phyloP scores from a whole-genome alignment of 768 basidiomycete genomes.

The Sutorius australiensis region DNA sequence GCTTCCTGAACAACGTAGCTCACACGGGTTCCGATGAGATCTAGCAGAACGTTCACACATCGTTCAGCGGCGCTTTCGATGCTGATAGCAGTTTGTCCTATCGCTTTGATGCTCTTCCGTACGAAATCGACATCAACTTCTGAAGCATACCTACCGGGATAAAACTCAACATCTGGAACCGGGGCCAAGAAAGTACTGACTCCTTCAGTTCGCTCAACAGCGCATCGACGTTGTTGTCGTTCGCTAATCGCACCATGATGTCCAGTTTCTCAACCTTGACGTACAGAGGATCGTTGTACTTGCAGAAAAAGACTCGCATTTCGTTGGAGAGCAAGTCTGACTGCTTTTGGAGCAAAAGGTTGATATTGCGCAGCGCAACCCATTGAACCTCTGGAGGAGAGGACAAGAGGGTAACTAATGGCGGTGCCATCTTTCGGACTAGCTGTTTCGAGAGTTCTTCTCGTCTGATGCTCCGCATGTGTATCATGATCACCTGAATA shows the following conservation, averaged over 20 bases:
- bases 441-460: slow-evolving; percentile 85
- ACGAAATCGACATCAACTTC: slow-evolving; percentile 99
- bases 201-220: slow-evolving; percentile 94
- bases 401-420: slow-evolving; percentile 90
- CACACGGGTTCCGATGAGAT: slow-evolving; percentile 88
- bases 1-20: slow-evolving; percentile 99
- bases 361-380: slow-evolving; percentile 96
- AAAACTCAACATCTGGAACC: not conserved
- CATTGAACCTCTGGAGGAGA: slow-evolving; percentile 98
- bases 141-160: slow-evolving; percentile 71
- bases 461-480: slow-evolving; percentile 76
- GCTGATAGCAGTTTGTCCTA: slow-evolving; percentile 94
- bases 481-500: slow-evolving; percentile 90
- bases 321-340: slow-evolving; percentile 88
- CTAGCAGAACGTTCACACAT: slow-evolving; percentile 91
- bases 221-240: slow-evolving; percentile 90
- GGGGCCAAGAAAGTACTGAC: slow-evolving; percentile 42
- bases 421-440: slow-evolving; percentile 96
- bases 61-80: slow-evolving; percentile 90
- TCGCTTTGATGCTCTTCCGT: slow-evolving; percentile 88
- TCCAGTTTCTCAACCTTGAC: slow-evolving; percentile 98
- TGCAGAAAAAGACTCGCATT: slow-evolving; percentile 99
- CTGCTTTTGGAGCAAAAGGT: slow-evolving; percentile 91
- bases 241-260: slow-evolving; percentile 93
- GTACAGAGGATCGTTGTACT: slow-evolving; percentile 99